Percentiles rank a stretch among this genome's conserved stretches.
phyloP scores from a whole-genome alignment of 257 asterid species.

The Nicotiana otophora region DNA sequence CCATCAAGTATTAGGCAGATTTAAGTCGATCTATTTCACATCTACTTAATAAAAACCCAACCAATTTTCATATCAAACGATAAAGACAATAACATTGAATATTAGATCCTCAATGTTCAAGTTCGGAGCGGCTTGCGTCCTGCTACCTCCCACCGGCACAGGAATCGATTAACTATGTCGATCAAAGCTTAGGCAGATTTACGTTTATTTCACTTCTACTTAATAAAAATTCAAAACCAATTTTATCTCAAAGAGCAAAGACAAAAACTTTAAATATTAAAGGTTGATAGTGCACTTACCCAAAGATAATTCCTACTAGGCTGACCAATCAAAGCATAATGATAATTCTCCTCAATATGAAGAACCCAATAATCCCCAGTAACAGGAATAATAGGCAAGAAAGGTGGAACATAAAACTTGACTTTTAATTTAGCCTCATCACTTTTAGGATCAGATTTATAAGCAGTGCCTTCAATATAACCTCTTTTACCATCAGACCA shows the following conservation, averaged over 20 bases:
- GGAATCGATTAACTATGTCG: too few species aligned
- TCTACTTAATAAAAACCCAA: background rate
- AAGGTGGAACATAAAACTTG: constrained; percentile 34
- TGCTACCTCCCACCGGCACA: too few species aligned
- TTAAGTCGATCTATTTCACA: too few species aligned
- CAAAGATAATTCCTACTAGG: constrained; percentile 61
- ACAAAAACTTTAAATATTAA: background rate
- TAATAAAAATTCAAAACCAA: background rate
- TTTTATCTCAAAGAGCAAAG: background rate
- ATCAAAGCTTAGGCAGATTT: too few species aligned
- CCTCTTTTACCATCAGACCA: constrained; percentile 72
- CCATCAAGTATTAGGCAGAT: too few species aligned
- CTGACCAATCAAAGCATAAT: constrained; percentile 56
- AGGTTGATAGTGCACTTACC: constrained; percentile 34
- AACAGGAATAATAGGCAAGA: constrained; percentile 34
- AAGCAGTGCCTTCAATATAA: constrained; percentile 62
- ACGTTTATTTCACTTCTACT: background rate
- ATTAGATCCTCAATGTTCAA: too few species aligned
- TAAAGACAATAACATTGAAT: background rate
- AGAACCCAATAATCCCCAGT: constrained; percentile 37
- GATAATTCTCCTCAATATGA: constrained; percentile 24
- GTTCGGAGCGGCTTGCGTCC: too few species aligned
- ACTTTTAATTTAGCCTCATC: constrained; percentile 40
- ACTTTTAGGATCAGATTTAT: constrained; percentile 53
- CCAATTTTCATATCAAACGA: background rate